Evolutionary conservation across 2,329 filamentous ascomycete genomes (phyloP), one percentile per base, ranked within the genome.

Genomic region (Epichloe sylvatica): DNA sequence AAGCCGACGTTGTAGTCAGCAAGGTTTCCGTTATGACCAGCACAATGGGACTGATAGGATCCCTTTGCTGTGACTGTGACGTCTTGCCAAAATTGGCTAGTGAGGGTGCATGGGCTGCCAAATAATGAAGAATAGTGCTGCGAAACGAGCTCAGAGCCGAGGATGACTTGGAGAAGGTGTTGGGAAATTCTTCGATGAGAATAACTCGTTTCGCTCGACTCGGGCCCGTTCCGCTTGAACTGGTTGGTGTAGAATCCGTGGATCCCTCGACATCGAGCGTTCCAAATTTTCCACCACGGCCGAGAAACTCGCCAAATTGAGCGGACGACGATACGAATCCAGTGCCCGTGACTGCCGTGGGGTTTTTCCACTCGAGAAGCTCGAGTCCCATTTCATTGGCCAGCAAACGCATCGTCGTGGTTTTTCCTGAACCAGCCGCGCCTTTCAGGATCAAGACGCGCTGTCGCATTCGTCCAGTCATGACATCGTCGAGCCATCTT

Each of bases 271-370:
- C 64, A 51, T 84, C 75, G 42, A 95, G 73, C 49, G 83, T 83
- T 15, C 83, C 79, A 65, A 92, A 95, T 54, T 83, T 85, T 50
- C 87, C 84, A 49, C 87, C 83, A 50, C 89, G 78, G 11, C 80
- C 83, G 52, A 98, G 72, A 57, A 97, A 98, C 53, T 97, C 91
- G 57, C 94, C 87, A 60, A 98, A 98, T 56, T 94, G 86, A 6
- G 80, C 75, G 5, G 86, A 80, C 33, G 82, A 75, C 1, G 89
- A 90, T 40, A 81, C 71, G 46, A 81, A 82, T 0, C 80, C 81
- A 2, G 76, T 72, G 1, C 75, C 77, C 2, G 72, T 62, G 1
- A 77, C 77, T 1, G 76, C 78, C 1, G 77, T 73, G 1, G 91
- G 89, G 62, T 94, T 96, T 61, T 81, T 85, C 92, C 92, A 98